Evolutionary conservation across 2,329 filamentous ascomycete species (phyloP).

Genomic region (Pseudocercospora musae): DNA sequence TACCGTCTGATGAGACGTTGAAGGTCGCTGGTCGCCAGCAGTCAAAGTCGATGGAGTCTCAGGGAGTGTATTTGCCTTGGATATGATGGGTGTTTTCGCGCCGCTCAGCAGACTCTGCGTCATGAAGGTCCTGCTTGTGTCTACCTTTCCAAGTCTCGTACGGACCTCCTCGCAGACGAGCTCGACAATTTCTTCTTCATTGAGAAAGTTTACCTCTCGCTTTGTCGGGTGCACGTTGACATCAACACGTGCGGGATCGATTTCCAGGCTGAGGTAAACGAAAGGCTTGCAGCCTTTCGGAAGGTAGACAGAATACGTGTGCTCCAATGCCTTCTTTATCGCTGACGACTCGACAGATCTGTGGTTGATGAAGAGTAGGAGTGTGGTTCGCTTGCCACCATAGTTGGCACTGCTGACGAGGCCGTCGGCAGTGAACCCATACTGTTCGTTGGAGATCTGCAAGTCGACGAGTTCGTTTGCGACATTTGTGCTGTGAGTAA

Average conservation of each 20-base stretch:
- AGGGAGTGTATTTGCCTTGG: slow-evolving; percentile 38
- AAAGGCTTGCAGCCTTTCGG: slow-evolving; percentile 95
- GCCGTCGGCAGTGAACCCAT: slow-evolving; percentile 79
- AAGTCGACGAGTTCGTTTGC: slow-evolving; percentile 86
- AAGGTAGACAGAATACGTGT: slow-evolving; percentile 80
- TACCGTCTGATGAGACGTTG: slow-evolving; percentile 24
- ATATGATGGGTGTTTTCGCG: slow-evolving; percentile 45
- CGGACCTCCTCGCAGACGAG: slow-evolving; percentile 78
- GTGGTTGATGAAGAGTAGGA: slow-evolving; percentile 95
- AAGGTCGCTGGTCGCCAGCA: slow-evolving; percentile 36
- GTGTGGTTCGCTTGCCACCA: slow-evolving; percentile 79
- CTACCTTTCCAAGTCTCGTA: slow-evolving; percentile 75
- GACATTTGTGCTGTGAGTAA: slow-evolving; percentile 79
- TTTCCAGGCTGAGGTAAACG: slow-evolving; percentile 85
- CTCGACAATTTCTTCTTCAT: slow-evolving; percentile 94
- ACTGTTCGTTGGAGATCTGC: slow-evolving; percentile 66
- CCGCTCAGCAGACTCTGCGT: slow-evolving; percentile 86
- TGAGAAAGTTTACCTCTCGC: slow-evolving; percentile 92
- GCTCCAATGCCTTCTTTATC: slow-evolving; percentile 86
- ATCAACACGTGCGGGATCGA: slow-evolving; percentile 87
- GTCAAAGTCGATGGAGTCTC: slow-evolving; percentile 31
- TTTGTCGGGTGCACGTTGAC: slow-evolving; percentile 98
- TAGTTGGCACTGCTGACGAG: slow-evolving; percentile 93
- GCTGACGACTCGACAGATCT: slow-evolving; percentile 84
- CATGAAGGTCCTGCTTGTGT: slow-evolving; percentile 90